These are phyloP conservation scores for Eutrema salsugineum DNA, from an alignment of 441 rosid species.

Conservation along the genomic window DNA sequence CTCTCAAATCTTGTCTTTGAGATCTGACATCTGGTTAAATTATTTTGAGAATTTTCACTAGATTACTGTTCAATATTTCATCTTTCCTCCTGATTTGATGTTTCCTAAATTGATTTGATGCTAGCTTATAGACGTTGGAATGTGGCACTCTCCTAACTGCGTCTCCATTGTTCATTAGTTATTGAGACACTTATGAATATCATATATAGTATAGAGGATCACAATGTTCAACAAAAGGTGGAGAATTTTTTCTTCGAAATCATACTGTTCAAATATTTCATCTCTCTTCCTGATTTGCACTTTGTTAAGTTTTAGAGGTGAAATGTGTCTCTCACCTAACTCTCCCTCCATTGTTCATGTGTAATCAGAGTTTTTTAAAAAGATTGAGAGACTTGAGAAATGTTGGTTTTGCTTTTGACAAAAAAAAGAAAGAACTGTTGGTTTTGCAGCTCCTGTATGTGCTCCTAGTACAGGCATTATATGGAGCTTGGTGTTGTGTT, in stretches of 20 bases:
- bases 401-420: conserved; percentile 15
- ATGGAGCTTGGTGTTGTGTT: conserved; percentile 49
- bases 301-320: background rate
- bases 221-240: background rate
- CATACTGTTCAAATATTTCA: conserved; percentile 3
- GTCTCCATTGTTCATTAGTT: conserved; percentile 18
- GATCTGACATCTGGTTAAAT: conserved; percentile 29
- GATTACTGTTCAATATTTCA: background rate
- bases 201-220: conserved; percentile 19
- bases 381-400: conserved; percentile 19
- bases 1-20: conserved; percentile 19
- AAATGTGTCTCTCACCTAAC: conserved; percentile 31
- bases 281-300: background rate
- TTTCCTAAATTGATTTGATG: no score
- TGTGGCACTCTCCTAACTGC: conserved; percentile 30
- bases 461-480: conserved; percentile 59
- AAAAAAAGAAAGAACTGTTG: conserved; percentile 12
- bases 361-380: conserved; percentile 11
- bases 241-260: background rate
- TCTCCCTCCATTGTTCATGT: conserved; percentile 15
- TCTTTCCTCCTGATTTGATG: conserved; percentile 20
- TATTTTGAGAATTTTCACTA: background rate
- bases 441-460: conserved; percentile 41
- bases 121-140: conserved; percentile 21
- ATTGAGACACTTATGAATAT: conserved; percentile 7